A percentile compares a stretch with the other conserved stretches of the same genome.
These are phyloP conservation scores for Olyra latifolia DNA, from an alignment of 176 grass and related monocot species.

Conservation along the genomic window DNA sequence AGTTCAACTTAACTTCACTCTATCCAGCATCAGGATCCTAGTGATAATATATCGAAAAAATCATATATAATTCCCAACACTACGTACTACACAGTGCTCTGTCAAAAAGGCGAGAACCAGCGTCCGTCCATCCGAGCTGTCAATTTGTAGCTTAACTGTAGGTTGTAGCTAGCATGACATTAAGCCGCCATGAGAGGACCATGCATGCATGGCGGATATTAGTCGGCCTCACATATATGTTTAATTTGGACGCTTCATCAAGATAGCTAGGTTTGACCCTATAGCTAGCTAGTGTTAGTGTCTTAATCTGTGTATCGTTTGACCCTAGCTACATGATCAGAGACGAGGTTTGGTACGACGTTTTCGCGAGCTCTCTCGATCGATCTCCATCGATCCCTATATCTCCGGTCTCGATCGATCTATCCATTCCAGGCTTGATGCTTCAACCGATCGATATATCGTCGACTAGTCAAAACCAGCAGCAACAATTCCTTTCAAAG, in stretches of 20 bases:
- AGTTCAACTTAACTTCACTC: too few species aligned
- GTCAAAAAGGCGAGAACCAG: too few species aligned
- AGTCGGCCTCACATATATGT: background rate
- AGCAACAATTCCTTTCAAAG: background rate
- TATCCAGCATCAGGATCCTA: too few species aligned
- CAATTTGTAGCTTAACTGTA: background rate
- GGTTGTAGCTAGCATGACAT: background rate
- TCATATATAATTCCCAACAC: too few species aligned
- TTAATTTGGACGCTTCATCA: background rate
- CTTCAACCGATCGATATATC: background rate
- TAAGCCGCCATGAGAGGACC: background rate
- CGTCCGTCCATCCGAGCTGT: background rate
- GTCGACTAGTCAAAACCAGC: background rate
- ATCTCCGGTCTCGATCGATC: background rate
- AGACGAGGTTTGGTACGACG: background rate
- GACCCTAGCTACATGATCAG: background rate
- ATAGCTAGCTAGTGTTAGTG: background rate
- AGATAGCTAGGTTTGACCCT: background rate
- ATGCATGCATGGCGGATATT: background rate
- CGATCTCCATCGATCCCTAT: background rate
- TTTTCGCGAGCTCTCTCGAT: background rate
- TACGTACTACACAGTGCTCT: too few species aligned
- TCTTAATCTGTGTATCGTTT: background rate
- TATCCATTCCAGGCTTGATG: background rate
- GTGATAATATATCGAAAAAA: too few species aligned